Percentiles rank a stretch among this genome's conserved stretches.
Conservation (phyloP, 164 flowering plant genomes). For the Taxillus chinensis region DNA sequence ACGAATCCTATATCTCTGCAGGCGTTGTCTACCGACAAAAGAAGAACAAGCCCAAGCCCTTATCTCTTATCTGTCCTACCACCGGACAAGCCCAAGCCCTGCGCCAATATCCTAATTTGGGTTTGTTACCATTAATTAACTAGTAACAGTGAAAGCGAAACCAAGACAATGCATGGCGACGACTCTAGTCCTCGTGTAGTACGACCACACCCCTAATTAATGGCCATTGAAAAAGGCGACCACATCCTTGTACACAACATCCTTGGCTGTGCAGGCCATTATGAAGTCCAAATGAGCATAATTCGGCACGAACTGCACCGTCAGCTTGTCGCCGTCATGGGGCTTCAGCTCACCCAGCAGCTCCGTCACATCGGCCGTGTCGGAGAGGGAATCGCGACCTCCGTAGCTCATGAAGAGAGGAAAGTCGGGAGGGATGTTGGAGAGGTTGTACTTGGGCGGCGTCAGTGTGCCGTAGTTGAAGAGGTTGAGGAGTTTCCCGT, state of each 20-base stretch:
- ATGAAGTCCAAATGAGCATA: constrained; percentile 65
- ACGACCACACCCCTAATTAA: background rate
- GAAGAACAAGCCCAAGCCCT: no score
- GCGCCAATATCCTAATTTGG: no score
- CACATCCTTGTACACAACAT: constrained; percentile 36
- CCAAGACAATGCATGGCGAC: no score
- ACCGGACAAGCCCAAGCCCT: no score
- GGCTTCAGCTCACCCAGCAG: constrained; percentile 43
- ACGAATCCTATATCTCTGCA: no score
- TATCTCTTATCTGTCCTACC: no score
- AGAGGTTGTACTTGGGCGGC: constrained; percentile 52
- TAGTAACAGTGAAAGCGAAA: no score
- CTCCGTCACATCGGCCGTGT: constrained; percentile 32
- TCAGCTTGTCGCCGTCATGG: constrained; percentile 46
- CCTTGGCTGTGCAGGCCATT: constrained; percentile 56
- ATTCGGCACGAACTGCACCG: constrained; percentile 40
- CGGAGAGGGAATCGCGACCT: constrained; percentile 58
- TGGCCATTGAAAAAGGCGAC: constrained; percentile 43
- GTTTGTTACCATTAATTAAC: no score
- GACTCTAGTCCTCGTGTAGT: no score
- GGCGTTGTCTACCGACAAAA: no score
- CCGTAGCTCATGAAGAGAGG: constrained; percentile 70
- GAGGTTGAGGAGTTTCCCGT: constrained; percentile 29
- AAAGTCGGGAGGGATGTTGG: constrained; percentile 50
- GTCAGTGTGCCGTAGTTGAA: constrained; percentile 33